Base-by-base conservation (phyloP, 192 early-diverging fungal genomes). In the Coemansia sp. region DNA sequence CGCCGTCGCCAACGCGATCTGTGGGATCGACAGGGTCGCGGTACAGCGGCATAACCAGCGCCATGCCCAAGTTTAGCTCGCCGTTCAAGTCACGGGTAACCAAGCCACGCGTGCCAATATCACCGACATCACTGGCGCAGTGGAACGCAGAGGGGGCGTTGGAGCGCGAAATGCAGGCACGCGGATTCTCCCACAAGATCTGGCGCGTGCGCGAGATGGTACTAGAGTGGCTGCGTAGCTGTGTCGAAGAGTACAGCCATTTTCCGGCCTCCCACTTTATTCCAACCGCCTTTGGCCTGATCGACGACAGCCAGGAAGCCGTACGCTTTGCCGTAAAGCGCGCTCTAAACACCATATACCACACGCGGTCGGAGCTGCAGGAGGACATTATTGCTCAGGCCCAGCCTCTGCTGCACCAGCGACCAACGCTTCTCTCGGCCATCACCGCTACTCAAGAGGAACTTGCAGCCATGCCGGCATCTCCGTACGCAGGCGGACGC, bases 191-290 rank as follows among this genome's bases (percentile, higher is more conserved):
- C 2, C 73, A 77, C 39, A 70, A 66, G 39, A 77, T 59, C 14
- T 77, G 67, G 66, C 38, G 73, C 13, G 73, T 77, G 35, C 67
- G 73, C 2, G 73, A 77, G 52, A 77, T 77, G 73, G 34, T 50
- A 6, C 55, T 77, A 6, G 73, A 77, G 17, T 77, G 73, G 73
- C 33, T 77, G 15, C 55, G 54, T 10, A 38, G 52, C 0, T 77
- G 66, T 32, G 52, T 60, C 17, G 54, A 60, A 20, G 61, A 70
- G 51, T 65, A 65, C 25, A 44, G 62, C 4, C 56, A 36, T 8
- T 70, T 77, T 29, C 73, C 73, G 0, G 67, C 58, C 1, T 36
- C 46, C 4, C 61, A 59, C 46, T 77, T 58, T 29, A 52, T 77
- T 10, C 38, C 38, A 3, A 54, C 26, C 27, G 46, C 47, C 25